Conservation (phyloP, 805 yeast genomes). For the Metschnikowia santaceciliae region DNA sequence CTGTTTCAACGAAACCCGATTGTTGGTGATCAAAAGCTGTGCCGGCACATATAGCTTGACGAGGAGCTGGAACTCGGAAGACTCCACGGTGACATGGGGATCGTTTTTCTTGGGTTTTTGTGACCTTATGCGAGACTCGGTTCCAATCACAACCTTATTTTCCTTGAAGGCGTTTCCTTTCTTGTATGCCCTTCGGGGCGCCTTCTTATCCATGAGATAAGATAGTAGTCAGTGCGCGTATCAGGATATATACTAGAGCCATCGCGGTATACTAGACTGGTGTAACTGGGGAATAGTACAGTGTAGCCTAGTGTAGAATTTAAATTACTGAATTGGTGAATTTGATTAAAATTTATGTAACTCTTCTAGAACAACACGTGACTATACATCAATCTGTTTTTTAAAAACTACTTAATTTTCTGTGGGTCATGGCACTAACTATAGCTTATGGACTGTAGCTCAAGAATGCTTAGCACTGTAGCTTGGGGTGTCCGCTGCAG, state of each 20-base stretch:
- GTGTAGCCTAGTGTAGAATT: too few species aligned
- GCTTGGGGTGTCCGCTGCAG: too few species aligned
- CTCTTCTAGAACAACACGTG: too few species aligned
- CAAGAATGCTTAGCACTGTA: not conserved
- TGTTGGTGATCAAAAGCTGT: slow-evolving; percentile 28
- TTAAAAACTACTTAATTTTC: too few species aligned
- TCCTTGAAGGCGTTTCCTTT: slow-evolving; percentile 10
- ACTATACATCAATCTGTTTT: too few species aligned
- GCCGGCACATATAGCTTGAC: slow-evolving; percentile 34
- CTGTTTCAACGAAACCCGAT: slow-evolving; percentile 24
- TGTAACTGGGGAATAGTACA: too few species aligned
- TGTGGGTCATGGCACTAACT: not conserved
- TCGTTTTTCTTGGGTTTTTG: slow-evolving; percentile 9
- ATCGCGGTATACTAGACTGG: not conserved
- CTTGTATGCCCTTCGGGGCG: slow-evolving; percentile 8
- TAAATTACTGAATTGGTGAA: too few species aligned
- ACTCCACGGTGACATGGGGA: slow-evolving; percentile 43
- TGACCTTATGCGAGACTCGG: slow-evolving; percentile 2
- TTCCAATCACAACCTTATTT: slow-evolving; percentile 11
- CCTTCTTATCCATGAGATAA: slow-evolving; percentile 4
- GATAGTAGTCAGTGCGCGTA: not conserved
- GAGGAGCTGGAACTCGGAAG: slow-evolving; percentile 39
- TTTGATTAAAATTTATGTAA: too few species aligned
- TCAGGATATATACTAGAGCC: not conserved
- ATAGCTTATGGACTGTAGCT: not conserved